A percentile compares a stretch with the other conserved stretches of the same genome.
Evolutionary conservation across 2,329 filamentous ascomycete genomes (phyloP).

Genomic region (Graphium sp.): DNA sequence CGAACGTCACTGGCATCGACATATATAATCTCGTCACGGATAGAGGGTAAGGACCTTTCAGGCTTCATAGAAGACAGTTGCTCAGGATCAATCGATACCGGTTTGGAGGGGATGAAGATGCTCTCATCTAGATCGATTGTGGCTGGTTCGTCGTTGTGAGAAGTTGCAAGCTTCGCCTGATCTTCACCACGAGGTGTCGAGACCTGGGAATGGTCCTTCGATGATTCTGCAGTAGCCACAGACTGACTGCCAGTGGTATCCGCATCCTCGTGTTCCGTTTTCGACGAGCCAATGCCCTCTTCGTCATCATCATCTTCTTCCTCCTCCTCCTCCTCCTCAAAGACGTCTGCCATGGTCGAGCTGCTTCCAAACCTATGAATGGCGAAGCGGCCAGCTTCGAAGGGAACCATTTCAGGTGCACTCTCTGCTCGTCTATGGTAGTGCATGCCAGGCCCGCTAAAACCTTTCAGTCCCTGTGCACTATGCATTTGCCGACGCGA

Average conservation of each 20-base stretch:
- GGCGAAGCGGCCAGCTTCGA: slow-evolving; percentile 42
- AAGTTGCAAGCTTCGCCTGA: too few species aligned
- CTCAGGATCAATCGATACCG: too few species aligned
- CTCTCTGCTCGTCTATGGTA: slow-evolving; percentile 68
- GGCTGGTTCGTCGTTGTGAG: background rate
- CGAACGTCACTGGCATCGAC: slow-evolving; percentile 26
- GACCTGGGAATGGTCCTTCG: background rate
- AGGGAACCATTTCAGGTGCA: slow-evolving; percentile 62
- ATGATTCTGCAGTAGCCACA: background rate
- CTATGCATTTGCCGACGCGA: slow-evolving; percentile 58
- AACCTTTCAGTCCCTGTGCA: slow-evolving; percentile 52
- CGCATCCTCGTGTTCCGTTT: background rate
- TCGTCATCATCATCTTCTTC: slow-evolving; percentile 31
- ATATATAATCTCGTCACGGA: slow-evolving; percentile 32
- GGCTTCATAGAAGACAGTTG: too few species aligned
- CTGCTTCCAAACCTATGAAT: slow-evolving; percentile 48
- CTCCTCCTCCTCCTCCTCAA: slow-evolving; percentile 67
- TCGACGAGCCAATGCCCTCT: slow-evolving; percentile 4
- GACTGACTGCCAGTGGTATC: background rate
- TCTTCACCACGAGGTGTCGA: too few species aligned
- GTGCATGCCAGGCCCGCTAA: slow-evolving; percentile 52
- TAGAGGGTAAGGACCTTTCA: slow-evolving; percentile 28
- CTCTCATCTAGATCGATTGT: background rate
- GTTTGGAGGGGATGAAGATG: background rate
- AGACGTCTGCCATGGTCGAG: slow-evolving; percentile 71